Conservation (phyloP, 345 rosid species). For the Rubroshorea leprosula region DNA sequence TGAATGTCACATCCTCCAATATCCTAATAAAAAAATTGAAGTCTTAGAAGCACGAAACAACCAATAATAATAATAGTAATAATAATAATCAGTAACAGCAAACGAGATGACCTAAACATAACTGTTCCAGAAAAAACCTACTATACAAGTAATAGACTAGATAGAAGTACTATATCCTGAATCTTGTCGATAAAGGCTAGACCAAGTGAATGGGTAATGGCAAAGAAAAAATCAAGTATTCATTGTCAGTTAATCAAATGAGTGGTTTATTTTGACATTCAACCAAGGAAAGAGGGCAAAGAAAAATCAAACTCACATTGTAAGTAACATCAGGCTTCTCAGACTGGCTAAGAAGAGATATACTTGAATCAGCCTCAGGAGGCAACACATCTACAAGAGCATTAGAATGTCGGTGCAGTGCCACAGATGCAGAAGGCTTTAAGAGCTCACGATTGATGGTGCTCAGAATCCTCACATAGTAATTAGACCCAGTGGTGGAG, state of each 20-base stretch:
- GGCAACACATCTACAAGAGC: conserved; percentile 97
- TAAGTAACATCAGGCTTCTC: conserved; percentile 98
- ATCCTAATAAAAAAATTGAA: conserved; percentile 41
- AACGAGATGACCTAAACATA: too few relatives aligned
- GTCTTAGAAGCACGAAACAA: conserved; percentile 8
- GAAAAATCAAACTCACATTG: conserved; percentile 39
- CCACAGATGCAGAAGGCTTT: conserved; percentile 98
- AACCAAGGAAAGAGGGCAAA: neutral
- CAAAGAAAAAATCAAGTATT: too few relatives aligned
- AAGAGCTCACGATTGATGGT: conserved; percentile 85
- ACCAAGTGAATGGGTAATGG: too few relatives aligned
- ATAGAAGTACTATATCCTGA: too few relatives aligned
- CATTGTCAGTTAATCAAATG: neutral
- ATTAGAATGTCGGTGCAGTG: conserved; percentile 93
- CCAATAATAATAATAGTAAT: too few relatives aligned
- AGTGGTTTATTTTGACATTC: neutral
- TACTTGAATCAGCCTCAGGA: conserved; percentile 97
- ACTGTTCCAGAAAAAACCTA: neutral
- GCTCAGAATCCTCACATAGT: conserved; percentile 87
- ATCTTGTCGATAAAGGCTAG: too few relatives aligned
- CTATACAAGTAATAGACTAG: too few relatives aligned
- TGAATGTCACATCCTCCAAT: conserved; percentile 99
- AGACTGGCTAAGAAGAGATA: conserved; percentile 90
- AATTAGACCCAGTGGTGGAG: conserved; percentile 98
- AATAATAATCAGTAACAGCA: neutral